A percentile compares a stretch with the other conserved stretches of the same genome.
These are phyloP conservation scores for Hyparrhenia diplandra DNA, from an alignment of 176 grass and related monocot genomes.

Conservation along the genomic window DNA sequence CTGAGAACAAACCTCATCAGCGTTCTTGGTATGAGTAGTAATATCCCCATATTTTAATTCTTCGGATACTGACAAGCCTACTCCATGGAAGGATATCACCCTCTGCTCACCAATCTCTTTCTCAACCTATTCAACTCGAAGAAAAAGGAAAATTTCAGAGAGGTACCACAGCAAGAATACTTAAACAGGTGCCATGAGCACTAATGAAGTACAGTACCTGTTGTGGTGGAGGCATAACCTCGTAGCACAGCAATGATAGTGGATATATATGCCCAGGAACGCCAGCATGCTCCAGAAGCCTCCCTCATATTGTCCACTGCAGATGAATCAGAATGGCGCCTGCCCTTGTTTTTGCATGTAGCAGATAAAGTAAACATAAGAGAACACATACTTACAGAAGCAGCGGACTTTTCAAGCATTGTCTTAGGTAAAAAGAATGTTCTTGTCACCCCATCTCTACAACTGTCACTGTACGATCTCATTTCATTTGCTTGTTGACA, in stretches of 20 bases:
- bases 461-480: not conserved
- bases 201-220: slow-evolving; percentile 45
- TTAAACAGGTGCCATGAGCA: slow-evolving; percentile 3
- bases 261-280: slow-evolving; percentile 90
- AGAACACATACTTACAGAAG: slow-evolving; percentile 15
- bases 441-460: not conserved
- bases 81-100: slow-evolving; percentile 83
- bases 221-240: slow-evolving; percentile 93
- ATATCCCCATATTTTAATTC: slow-evolving; percentile 68
- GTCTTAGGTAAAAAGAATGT: not conserved
- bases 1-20: slow-evolving; percentile 58
- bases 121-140: slow-evolving; percentile 57
- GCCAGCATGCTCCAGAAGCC: slow-evolving; percentile 80
- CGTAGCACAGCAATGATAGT: slow-evolving; percentile 81
- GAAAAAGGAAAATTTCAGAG: slow-evolving; percentile 10
- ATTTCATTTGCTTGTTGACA: not conserved
- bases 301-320: slow-evolving; percentile 97
- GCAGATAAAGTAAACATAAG: slow-evolving; percentile 16
- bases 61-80: slow-evolving; percentile 74
- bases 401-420: not conserved
- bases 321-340: slow-evolving; percentile 82
- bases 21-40: slow-evolving; percentile 42
- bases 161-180: slow-evolving; percentile 1
- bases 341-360: slow-evolving; percentile 56
- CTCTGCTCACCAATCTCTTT: slow-evolving; percentile 97